Percentiles rank a stretch among this genome's conserved stretches.
Evolutionary conservation across 805 yeast species (phyloP).

Genomic region (Wickerhamomyces pijperi): DNA sequence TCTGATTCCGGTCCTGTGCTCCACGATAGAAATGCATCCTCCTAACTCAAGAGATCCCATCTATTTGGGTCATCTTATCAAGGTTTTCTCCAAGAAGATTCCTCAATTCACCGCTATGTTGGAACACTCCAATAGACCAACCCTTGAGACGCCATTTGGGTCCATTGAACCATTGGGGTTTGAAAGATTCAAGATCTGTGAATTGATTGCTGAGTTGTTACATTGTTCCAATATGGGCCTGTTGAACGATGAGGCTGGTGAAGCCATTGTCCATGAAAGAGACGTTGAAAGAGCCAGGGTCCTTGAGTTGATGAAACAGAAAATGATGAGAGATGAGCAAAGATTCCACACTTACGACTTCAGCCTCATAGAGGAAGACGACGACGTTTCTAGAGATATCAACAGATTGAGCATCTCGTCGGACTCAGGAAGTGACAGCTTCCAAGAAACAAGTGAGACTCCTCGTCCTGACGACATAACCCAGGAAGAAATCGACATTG

Average conservation of each 20-base stretch:
- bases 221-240: constrained; percentile 97
- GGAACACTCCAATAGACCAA: constrained; percentile 23
- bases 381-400: constrained; percentile 22
- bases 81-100: constrained; percentile 64
- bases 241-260: constrained; percentile 67
- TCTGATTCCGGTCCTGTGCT: constrained; percentile 71
- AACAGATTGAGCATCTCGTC: constrained; percentile 12
- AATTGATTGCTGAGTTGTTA: constrained; percentile 82
- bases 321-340: neutral
- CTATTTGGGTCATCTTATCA: constrained; percentile 77
- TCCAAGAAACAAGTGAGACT: neutral
- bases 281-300: constrained; percentile 55
- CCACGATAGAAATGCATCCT: constrained; percentile 79
- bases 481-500: neutral
- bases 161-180: constrained; percentile 72
- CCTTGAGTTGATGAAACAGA: constrained; percentile 21
- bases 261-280: constrained; percentile 54
- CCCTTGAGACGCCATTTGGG: constrained; percentile 54
- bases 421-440: constrained; percentile 1
- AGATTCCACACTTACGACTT: neutral
- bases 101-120: constrained; percentile 59
- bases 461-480: neutral
- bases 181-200: constrained; percentile 83
- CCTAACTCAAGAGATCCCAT: constrained; percentile 91
- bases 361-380: constrained; percentile 19